A percentile compares a stretch with the other conserved stretches of the same genome.
Evolutionary conservation across 2,329 filamentous ascomycete genomes (phyloP).

Genomic region (Mycosphaerelloides madeirae): DNA sequence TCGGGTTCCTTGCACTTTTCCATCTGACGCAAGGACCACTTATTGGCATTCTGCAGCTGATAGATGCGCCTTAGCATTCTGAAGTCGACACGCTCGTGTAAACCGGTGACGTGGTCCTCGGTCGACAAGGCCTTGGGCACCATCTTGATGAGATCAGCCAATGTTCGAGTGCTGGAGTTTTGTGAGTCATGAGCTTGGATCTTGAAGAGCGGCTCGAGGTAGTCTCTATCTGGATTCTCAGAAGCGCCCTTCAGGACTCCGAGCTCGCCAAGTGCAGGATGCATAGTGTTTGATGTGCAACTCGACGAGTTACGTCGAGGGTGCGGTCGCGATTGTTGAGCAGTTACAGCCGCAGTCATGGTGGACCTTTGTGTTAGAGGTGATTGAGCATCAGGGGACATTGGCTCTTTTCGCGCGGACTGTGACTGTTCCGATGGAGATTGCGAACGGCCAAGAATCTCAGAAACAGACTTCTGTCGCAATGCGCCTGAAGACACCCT

Average conservation of each 20-base stretch:
- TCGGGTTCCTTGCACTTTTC: conserved; percentile 78
- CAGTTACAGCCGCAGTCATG: not conserved
- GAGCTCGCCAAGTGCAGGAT: conserved; percentile 22
- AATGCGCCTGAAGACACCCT: conserved; percentile 66
- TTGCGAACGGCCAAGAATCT: conserved; percentile 61
- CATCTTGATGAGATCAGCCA: conserved; percentile 70
- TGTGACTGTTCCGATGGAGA: conserved; percentile 11
- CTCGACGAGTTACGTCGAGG: conserved; percentile 8
- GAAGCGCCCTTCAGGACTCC: conserved; percentile 43
- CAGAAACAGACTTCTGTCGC: conserved; percentile 66
- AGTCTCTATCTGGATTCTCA: conserved; percentile 50
- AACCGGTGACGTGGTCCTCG: conserved; percentile 73
- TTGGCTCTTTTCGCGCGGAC: conserved; percentile 5
- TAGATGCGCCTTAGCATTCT: conserved; percentile 83
- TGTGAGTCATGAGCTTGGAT: conserved; percentile 54
- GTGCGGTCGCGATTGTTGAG: conserved; percentile 6
- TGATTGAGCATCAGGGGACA: conserved; percentile 30
- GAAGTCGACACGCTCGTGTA: conserved; percentile 82
- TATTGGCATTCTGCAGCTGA: conserved; percentile 80
- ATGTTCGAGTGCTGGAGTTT: conserved; percentile 44
- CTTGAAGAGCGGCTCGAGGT: conserved; percentile 58
- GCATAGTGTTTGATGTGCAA: conserved; percentile 5
- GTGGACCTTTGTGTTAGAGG: conserved; percentile 19
- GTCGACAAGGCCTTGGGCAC: conserved; percentile 89
- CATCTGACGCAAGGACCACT: conserved; percentile 88